Evolutionary conservation across 768 basidiomycete species (phyloP).

Genomic region (Xanthoconium stramineum): DNA sequence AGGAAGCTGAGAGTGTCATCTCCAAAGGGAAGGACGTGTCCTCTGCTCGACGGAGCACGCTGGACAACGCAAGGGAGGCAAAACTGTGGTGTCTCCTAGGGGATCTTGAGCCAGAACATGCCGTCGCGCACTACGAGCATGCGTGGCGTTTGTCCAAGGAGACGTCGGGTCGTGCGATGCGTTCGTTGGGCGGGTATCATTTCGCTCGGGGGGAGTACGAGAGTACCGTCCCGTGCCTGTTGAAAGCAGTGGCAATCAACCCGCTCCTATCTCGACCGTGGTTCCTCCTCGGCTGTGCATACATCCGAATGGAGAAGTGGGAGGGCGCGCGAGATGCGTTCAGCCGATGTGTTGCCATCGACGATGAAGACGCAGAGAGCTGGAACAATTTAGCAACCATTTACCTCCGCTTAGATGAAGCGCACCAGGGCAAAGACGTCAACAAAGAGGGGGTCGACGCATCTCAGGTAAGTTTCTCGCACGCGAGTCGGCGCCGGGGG

Average conservation of each 20-base stretch:
- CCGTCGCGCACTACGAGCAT: slow-evolving; percentile 68
- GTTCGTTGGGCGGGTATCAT: slow-evolving; percentile 82
- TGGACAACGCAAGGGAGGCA: slow-evolving; percentile 73
- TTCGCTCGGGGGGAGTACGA: slow-evolving; percentile 66
- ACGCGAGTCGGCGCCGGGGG: neutral
- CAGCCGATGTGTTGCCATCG: slow-evolving; percentile 79
- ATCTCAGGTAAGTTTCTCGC: slow-evolving; percentile 20
- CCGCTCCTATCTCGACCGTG: slow-evolving; percentile 85
- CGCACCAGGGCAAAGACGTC: slow-evolving; percentile 28
- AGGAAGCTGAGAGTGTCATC: slow-evolving; percentile 76
- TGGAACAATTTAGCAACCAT: slow-evolving; percentile 97
- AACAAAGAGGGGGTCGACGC: slow-evolving; percentile 28
- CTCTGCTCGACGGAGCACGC: slow-evolving; percentile 36
- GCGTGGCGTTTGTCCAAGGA: slow-evolving; percentile 83
- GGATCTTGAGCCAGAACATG: slow-evolving; percentile 76
- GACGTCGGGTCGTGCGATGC: slow-evolving; percentile 87
- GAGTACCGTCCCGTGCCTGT: slow-evolving; percentile 63
- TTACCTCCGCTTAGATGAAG: slow-evolving; percentile 77
- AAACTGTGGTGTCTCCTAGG: slow-evolving; percentile 96
- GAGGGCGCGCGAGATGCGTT: slow-evolving; percentile 81
- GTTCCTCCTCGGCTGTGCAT: slow-evolving; percentile 96
- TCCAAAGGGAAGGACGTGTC: slow-evolving; percentile 54
- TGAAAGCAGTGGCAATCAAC: slow-evolving; percentile 80
- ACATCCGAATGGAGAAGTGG: slow-evolving; percentile 82
- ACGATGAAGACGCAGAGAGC: slow-evolving; percentile 96